phyloP scores from a whole-genome alignment of 176 grass and related monocot genomes.

The Coix lacrymajobi region DNA sequence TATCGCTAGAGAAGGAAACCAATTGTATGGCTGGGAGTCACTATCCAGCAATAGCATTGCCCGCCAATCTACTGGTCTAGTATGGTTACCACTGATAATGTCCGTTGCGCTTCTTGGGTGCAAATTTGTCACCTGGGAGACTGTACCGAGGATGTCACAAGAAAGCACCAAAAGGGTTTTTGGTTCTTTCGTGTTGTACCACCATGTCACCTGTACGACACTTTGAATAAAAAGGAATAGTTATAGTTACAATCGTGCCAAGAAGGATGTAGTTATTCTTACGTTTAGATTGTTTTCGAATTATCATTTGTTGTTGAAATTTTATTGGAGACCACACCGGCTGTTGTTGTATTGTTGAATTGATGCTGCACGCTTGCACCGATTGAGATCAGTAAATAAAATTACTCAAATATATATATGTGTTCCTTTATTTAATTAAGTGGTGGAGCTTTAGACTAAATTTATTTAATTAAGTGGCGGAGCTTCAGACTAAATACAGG shows the following conservation, averaged over 20 bases:
- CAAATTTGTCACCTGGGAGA: not conserved
- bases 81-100: not conserved
- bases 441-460: too few species aligned
- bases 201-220: slow-evolving; percentile 23
- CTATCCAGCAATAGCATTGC: not conserved
- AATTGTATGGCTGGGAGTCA: not conserved
- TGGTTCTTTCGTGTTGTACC: slow-evolving; percentile 47
- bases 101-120: not conserved
- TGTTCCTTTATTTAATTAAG: too few species aligned
- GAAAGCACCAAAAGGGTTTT: slow-evolving; percentile 24
- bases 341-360: not conserved
- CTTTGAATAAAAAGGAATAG: not conserved
- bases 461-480: too few species aligned
- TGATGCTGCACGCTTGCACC: not conserved
- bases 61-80: not conserved
- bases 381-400: not conserved
- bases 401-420: not conserved
- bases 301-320: not conserved
- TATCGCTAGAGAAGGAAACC: not conserved
- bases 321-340: not conserved
- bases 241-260: not conserved
- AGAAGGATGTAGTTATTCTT: slow-evolving; percentile 3
- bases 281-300: not conserved
- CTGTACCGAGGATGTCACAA: slow-evolving; percentile 6
- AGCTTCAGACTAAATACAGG: too few species aligned